Conservation (phyloP, 1,284 basidiomycete species). For the Trichosporon sp. region DNA sequence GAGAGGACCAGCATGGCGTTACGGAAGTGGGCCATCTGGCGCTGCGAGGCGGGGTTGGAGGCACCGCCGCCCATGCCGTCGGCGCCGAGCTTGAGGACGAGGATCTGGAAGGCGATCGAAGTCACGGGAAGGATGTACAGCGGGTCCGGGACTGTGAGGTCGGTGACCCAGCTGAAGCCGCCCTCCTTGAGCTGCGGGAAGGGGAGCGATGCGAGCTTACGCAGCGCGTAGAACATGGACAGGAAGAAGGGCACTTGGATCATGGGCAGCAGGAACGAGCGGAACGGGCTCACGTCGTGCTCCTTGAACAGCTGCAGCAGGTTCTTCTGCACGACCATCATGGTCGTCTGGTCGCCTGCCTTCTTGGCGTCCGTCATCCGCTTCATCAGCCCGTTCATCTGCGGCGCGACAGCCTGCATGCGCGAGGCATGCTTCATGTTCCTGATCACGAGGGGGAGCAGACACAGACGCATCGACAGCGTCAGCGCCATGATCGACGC, state of each 20-base stretch:
- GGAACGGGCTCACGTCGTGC: slow-evolving; percentile 62
- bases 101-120: slow-evolving; percentile 60
- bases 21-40: slow-evolving; percentile 61
- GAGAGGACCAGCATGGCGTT: slow-evolving; percentile 65
- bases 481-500: slow-evolving; percentile 71
- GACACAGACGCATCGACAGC: slow-evolving; percentile 60
- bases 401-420: slow-evolving; percentile 61
- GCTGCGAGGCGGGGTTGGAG: slow-evolving; percentile 15
- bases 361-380: slow-evolving; percentile 52
- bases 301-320: slow-evolving; percentile 63
- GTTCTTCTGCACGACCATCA: slow-evolving; percentile 56
- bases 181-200: slow-evolving; percentile 69
- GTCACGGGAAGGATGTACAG: slow-evolving; percentile 68
- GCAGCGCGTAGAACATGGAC: slow-evolving; percentile 78
- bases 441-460: slow-evolving; percentile 66
- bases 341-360: slow-evolving; percentile 54
- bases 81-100: slow-evolving; percentile 61
- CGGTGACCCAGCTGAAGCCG: slow-evolving; percentile 68
- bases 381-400: slow-evolving; percentile 57
- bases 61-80: slow-evolving; percentile 50
- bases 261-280: slow-evolving; percentile 59
- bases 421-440: slow-evolving; percentile 63
- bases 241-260: slow-evolving; percentile 75
- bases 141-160: slow-evolving; percentile 74
- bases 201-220: slow-evolving; percentile 64